Conservation (phyloP, 148 eudicot species). For the Polygonum maritimum region DNA sequence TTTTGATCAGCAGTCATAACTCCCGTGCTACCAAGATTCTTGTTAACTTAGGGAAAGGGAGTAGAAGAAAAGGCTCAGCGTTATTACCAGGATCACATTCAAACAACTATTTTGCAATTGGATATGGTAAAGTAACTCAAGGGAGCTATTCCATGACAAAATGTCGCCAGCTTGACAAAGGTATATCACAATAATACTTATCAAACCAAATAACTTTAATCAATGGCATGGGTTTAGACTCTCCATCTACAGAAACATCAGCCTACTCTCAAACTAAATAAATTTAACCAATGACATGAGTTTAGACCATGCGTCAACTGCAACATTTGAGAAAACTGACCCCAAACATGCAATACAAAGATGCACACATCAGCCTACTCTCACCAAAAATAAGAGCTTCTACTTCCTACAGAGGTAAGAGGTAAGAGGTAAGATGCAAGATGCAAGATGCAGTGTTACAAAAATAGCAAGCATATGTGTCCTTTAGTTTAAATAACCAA, state of each 20-base stretch:
- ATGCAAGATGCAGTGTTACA: background rate
- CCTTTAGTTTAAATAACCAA: background rate
- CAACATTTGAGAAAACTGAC: background rate
- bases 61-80: background rate
- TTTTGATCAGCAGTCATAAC: slow-evolving; percentile 90
- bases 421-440: background rate
- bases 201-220: background rate
- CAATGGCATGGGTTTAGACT: background rate
- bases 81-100: background rate
- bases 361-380: background rate
- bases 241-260: no score
- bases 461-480: background rate
- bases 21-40: slow-evolving; percentile 68
- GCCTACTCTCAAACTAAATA: background rate
- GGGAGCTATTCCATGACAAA: background rate
- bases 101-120: background rate
- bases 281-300: background rate
- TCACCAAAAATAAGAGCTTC: background rate
- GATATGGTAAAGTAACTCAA: background rate
- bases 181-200: background rate
- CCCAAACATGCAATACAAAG: background rate
- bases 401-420: background rate
- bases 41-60: slow-evolving; percentile 48
- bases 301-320: background rate
- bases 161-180: background rate